Evolutionary conservation across 257 asterid genomes (phyloP).

Genomic region (Rhazya stricta): DNA sequence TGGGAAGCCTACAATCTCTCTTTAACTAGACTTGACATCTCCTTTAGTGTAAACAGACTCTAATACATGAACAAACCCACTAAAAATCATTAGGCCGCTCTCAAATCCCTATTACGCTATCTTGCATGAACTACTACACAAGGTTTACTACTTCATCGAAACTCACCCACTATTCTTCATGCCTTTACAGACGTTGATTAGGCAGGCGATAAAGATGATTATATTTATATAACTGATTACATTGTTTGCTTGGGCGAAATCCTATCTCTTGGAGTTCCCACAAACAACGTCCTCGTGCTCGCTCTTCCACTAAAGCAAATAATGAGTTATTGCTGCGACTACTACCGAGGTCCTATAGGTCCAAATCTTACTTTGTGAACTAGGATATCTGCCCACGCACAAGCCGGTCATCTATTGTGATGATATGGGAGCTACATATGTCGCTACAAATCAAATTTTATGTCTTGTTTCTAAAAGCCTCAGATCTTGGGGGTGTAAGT

Average conservation of each 20-base stretch:
- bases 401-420: constrained; percentile 3
- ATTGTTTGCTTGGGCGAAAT: background rate
- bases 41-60: no score
- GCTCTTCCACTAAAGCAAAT: background rate
- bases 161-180: background rate
- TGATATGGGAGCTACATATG: constrained; percentile 1
- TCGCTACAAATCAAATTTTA: background rate
- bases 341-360: background rate
- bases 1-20: no score
- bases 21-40: no score
- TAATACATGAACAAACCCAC: no score
- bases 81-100: no score
- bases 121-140: background rate
- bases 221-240: background rate
- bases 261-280: background rate
- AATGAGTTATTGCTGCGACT: background rate
- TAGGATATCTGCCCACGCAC: background rate
- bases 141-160: background rate
- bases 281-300: background rate
- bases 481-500: no score
- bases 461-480: no score
- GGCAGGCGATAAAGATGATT: background rate
- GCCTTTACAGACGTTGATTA: background rate
- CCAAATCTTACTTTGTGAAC: background rate
- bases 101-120: background rate